phyloP scores from a whole-genome alignment of 129 eudicot genomes.

The Flaveria bidentis region DNA sequence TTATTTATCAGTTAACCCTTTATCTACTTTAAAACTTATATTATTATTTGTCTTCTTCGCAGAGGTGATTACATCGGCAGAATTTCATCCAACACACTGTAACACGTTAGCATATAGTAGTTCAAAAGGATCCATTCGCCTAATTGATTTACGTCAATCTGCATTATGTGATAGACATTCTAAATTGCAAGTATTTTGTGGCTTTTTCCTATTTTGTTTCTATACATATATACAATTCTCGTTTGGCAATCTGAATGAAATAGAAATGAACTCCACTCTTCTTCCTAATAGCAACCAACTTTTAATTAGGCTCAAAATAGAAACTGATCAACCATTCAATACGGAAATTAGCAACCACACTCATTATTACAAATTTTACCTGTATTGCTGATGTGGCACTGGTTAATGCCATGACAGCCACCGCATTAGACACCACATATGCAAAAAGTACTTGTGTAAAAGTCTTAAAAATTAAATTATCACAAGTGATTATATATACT shows the following conservation, averaged over 20 bases:
- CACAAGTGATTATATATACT: background rate
- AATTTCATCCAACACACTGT: slow-evolving; percentile 94
- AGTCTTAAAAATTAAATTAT: background rate
- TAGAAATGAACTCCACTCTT: background rate
- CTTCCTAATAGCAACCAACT: slow-evolving; percentile 1
- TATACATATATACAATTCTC: background rate
- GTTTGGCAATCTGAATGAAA: background rate
- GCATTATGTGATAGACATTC: slow-evolving; percentile 94
- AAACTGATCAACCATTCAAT: background rate
- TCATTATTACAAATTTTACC: background rate
- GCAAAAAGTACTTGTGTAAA: background rate
- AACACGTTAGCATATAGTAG: slow-evolving; percentile 93
- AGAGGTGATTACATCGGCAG: slow-evolving; percentile 99
- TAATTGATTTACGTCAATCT: slow-evolving; percentile 96
- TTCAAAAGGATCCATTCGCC: slow-evolving; percentile 98
- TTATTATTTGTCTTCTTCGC: slow-evolving; percentile 27
- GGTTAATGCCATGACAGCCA: background rate
- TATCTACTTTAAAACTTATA: background rate
- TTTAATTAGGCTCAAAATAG: background rate
- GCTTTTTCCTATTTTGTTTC: background rate
- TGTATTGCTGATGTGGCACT: background rate
- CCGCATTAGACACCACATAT: background rate
- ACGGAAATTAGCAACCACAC: background rate
- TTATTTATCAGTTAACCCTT: background rate
- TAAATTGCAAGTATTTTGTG: slow-evolving; percentile 66